Conservation (phyloP, 208 protist species). For the Leishmania tropica region DNA sequence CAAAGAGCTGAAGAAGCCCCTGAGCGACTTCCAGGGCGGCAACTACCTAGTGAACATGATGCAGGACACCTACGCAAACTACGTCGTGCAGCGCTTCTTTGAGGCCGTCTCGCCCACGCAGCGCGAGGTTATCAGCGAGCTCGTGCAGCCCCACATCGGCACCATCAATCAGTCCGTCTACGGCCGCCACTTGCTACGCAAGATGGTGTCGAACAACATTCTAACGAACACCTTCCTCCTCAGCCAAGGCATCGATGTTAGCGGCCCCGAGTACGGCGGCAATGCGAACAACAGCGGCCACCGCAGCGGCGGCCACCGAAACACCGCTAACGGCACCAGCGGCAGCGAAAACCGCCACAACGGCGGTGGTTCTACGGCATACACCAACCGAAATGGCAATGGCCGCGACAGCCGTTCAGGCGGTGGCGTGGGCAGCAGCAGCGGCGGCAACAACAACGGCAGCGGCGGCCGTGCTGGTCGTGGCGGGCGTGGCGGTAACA, state of each 20-base stretch:
- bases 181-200: constrained; percentile 75
- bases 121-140: constrained; percentile 53
- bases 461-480: constrained; percentile 11
- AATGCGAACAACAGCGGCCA: constrained; percentile 28
- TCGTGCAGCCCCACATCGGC: constrained; percentile 51
- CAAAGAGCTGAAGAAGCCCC: constrained; percentile 46
- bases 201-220: constrained; percentile 72
- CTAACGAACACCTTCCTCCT: constrained; percentile 37
- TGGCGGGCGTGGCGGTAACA: constrained; percentile 17
- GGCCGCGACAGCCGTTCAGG: constrained; percentile 13
- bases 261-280: constrained; percentile 41
- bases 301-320: constrained; percentile 12
- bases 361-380: not conserved
- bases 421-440: constrained; percentile 4
- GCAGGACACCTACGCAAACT: constrained; percentile 97
- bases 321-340: constrained; percentile 2
- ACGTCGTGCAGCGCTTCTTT: constrained; percentile 97
- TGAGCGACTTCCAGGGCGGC: constrained; percentile 49
- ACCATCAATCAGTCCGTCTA: constrained; percentile 66
- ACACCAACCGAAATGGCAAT: constrained; percentile 12
- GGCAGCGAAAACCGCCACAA: constrained; percentile 19
- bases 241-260: constrained; percentile 38
- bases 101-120: constrained; percentile 65
- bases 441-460: constrained; percentile 26
- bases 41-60: constrained; percentile 93